Evolutionary conservation across 495 filamentous ascomycete species (phyloP), one percentile per base, ranked within the genome.

Genomic region (Hypoxylon rickii): DNA sequence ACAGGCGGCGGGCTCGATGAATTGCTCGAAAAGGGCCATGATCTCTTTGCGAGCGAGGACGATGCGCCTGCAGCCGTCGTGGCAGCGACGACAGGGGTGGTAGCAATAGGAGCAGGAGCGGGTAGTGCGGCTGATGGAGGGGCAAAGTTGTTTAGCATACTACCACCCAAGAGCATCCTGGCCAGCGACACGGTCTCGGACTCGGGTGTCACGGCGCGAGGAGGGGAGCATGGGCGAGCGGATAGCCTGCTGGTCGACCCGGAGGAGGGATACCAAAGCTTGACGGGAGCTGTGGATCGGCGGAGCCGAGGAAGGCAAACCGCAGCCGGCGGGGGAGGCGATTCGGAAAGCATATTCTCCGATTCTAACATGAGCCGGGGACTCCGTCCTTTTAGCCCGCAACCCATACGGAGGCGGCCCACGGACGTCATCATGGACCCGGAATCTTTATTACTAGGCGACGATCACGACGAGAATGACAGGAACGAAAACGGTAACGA

Each of bases 1-100:
- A 79, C 74, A 18, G 84, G 83, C 7, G 83, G 83, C 20, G 83
- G 83, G 0, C 65, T 86, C 16, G 83, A 85, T 32, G 83, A 86
- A 20, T 55, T 86, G 16, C 66, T 86, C 15, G 82, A 85, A 50
- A 77, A 74, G 56, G 82, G 82, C n/a, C 69, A 73, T 38, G 83
- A 86, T 61, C 70, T 85, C 11, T 86, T 86, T 55, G 80, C 82
- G 15, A 73, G 69, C 36, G 79, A 82, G 33, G 68, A 72, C 12
- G 73, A 75, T 6, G 61, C 58, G 15, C 61, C 63, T 3, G 50
- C 55, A 6, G 65, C 67, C 32, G 67, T 54, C 7, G 44, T 51
- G 52, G 63, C 18, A 38, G 46, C 31, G 52, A 19, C 13, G 10
- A 20, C 31, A 2, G 34, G 18, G 0, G 43, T 15, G 21, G 57